phyloP scores from a whole-genome alignment of 2,329 filamentous ascomycete genomes.

The Sporothrix globosa region DNA sequence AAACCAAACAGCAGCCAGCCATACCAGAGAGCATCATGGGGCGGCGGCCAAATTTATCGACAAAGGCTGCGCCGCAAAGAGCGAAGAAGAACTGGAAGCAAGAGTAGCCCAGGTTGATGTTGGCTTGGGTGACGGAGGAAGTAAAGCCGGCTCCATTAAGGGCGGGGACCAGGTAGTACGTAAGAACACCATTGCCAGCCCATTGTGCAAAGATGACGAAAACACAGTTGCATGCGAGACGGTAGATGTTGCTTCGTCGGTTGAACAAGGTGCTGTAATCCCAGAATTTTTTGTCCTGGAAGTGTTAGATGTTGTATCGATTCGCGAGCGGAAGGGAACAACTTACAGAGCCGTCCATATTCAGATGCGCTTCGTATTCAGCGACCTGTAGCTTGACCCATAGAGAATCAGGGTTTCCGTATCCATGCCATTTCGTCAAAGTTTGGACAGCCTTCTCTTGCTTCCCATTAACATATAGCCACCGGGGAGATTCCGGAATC shows the following conservation, averaged over 20 bases:
- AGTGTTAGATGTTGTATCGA: neutral
- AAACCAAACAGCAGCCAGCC: constrained; percentile 18
- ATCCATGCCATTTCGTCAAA: constrained; percentile 19
- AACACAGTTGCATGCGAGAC: constrained; percentile 20
- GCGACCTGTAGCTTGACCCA: constrained; percentile 14
- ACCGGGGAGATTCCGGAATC: constrained; percentile 13
- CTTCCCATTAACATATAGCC: constrained; percentile 17
- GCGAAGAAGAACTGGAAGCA: constrained; percentile 23
- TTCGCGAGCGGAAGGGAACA: neutral
- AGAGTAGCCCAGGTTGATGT: constrained; percentile 21
- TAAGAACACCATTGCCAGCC: constrained; percentile 14
- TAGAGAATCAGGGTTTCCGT: constrained; percentile 15
- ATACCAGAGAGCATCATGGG: constrained; percentile 16
- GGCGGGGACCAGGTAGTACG: constrained; percentile 19
- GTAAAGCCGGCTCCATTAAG: constrained; percentile 14
- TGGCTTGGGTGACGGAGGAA: constrained; percentile 19
- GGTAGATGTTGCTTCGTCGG: constrained; percentile 20
- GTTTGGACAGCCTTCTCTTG: neutral
- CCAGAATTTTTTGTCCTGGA: constrained; percentile 19
- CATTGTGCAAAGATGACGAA: constrained; percentile 16
- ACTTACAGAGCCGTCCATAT: constrained; percentile 2
- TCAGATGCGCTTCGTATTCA: constrained; percentile 16
- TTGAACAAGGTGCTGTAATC: constrained; percentile 20
- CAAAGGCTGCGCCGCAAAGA: constrained; percentile 13
- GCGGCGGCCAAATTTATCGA: constrained; percentile 5